These are phyloP conservation scores for Erysimum cheiranthoides DNA, from an alignment of 345 rosid species.

Conservation along the genomic window DNA sequence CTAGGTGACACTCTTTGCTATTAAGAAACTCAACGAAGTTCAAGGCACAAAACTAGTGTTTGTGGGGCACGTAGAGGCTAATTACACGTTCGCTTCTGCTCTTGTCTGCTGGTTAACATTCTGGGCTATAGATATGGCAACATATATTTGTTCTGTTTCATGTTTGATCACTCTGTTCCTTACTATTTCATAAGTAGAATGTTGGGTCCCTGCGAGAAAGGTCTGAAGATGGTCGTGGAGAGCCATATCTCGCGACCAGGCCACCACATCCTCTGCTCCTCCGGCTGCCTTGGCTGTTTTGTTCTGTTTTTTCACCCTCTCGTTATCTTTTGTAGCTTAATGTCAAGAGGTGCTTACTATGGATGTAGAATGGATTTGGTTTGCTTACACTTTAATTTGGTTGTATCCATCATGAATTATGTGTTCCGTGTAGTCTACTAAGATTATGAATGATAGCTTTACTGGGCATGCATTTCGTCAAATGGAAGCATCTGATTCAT, in stretches of 20 bases:
- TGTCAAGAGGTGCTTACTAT: conserved; percentile 9
- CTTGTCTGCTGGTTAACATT: too few species aligned
- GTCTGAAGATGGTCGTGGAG: conserved; percentile 59
- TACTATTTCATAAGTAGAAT: conserved; percentile 70
- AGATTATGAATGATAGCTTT: conserved; percentile 55
- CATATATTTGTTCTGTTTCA: too few species aligned
- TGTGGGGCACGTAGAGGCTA: too few species aligned
- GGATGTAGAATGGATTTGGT: background rate
- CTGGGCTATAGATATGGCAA: too few species aligned
- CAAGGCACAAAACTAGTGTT: too few species aligned
- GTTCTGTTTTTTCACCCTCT: conserved; percentile 12
- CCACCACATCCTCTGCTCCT: conserved; percentile 9
- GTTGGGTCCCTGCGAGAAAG: conserved; percentile 56
- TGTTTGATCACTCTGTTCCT: conserved; percentile 55
- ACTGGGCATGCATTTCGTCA: conserved; percentile 66
- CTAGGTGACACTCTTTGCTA: too few species aligned
- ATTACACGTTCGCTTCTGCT: too few species aligned
- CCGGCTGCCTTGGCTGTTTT: background rate
- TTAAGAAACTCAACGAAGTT: too few species aligned
- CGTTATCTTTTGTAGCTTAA: conserved; percentile 1
- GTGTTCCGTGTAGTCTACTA: conserved; percentile 43
- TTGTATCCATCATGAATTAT: conserved; percentile 35
- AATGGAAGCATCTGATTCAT: conserved; percentile 47
- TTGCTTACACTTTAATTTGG: background rate
- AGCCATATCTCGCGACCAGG: conserved; percentile 46